Percentiles rank a stretch among this genome's conserved stretches.
phyloP scores from a whole-genome alignment of 805 yeast genomes.

The Maudiozyma pseudohumilis region DNA sequence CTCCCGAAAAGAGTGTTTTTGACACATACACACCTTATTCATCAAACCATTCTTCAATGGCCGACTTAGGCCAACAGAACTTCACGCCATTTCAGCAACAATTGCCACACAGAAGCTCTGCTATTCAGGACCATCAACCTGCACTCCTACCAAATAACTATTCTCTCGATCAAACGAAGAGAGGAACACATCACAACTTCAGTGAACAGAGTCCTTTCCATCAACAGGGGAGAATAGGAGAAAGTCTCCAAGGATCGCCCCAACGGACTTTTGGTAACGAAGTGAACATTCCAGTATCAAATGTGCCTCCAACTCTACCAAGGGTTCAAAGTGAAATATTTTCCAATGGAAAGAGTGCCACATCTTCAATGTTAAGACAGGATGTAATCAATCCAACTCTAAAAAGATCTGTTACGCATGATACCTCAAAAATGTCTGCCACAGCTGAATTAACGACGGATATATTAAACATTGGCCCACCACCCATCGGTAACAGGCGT shows the following conservation, averaged over 20 bases:
- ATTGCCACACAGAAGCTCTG: background rate
- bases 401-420: slow-evolving; percentile 1
- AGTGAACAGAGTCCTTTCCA: slow-evolving; percentile 2
- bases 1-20: slow-evolving; percentile 44
- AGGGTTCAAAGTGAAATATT: slow-evolving; percentile 2
- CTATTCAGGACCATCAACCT: background rate
- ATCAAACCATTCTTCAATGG: slow-evolving; percentile 44
- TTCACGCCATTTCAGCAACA: slow-evolving; percentile 17
- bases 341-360: background rate
- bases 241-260: slow-evolving; percentile 14
- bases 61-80: slow-evolving; percentile 28
- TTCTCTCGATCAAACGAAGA: slow-evolving; percentile 1
- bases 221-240: slow-evolving; percentile 7
- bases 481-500: background rate
- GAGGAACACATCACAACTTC: background rate
- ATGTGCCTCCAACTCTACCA: background rate
- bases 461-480: slow-evolving; percentile 2
- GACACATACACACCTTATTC: slow-evolving; percentile 61
- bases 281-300: slow-evolving; percentile 3
- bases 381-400: background rate
- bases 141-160: background rate
- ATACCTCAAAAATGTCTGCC: background rate
- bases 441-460: background rate
- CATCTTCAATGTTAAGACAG: background rate
- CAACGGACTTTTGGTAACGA: slow-evolving; percentile 2